phyloP scores from a whole-genome alignment of 2,329 filamentous ascomycete genomes.

The Cladosporium sp. region DNA sequence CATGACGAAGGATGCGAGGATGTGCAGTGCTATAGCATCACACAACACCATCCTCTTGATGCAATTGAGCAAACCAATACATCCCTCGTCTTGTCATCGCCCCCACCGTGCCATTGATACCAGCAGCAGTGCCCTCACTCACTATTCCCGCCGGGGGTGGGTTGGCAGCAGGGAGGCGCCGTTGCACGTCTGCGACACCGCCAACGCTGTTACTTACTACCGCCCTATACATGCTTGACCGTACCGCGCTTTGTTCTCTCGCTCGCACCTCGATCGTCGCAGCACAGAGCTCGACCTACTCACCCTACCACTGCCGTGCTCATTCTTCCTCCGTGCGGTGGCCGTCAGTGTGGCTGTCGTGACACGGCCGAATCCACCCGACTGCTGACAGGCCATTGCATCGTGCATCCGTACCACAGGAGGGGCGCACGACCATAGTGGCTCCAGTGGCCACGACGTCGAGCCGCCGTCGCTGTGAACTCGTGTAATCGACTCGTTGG shows the following conservation, averaged over 20 bases:
- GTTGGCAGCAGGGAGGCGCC: not conserved
- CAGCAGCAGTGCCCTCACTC: not conserved
- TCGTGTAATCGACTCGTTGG: not conserved
- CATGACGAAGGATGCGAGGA: not conserved
- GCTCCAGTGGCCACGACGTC: not conserved
- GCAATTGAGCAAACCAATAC: not conserved
- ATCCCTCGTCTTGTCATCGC: not conserved
- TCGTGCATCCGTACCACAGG: not conserved
- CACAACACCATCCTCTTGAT: no score
- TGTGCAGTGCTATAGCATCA: no score
- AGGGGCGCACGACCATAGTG: not conserved
- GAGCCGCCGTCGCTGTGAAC: not conserved
- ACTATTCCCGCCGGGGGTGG: not conserved
- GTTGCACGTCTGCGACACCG: slow-evolving; percentile 13
- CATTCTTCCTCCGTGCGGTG: slow-evolving; percentile 4
- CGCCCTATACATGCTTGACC: slow-evolving; percentile 13
- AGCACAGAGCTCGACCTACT: slow-evolving; percentile 11
- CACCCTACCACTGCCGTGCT: not conserved
- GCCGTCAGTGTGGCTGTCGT: slow-evolving; percentile 12
- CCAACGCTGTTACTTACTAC: slow-evolving; percentile 15
- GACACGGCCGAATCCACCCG: slow-evolving; percentile 2
- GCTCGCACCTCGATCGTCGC: slow-evolving; percentile 16
- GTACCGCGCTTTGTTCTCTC: slow-evolving; percentile 13
- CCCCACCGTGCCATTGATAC: no score
- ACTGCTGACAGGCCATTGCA: slow-evolving; percentile 6